Conservation (phyloP, 2,329 filamentous ascomycete species). For the Alternaria sp. region DNA sequence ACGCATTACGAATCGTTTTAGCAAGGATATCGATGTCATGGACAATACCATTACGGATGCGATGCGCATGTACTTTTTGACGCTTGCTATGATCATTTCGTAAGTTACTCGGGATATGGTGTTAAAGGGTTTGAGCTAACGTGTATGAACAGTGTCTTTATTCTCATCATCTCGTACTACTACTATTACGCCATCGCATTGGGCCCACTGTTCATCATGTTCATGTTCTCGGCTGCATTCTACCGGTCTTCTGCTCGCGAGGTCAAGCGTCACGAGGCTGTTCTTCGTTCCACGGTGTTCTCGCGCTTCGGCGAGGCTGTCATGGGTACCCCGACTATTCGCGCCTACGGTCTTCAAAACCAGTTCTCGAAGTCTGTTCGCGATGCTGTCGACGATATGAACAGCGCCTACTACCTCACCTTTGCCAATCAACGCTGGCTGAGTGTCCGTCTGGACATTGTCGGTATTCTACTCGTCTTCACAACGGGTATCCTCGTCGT, state of each 20-base stretch:
- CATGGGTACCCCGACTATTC: slow-evolving; percentile 81
- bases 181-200: slow-evolving; percentile 81
- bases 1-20: slow-evolving; percentile 95
- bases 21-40: slow-evolving; percentile 94
- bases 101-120: slow-evolving; percentile 8
- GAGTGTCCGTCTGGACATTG: slow-evolving; percentile 80
- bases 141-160: slow-evolving; percentile 68
- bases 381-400: slow-evolving; percentile 84
- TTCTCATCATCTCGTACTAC: slow-evolving; percentile 93
- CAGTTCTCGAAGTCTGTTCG: slow-evolving; percentile 76
- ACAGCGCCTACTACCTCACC: slow-evolving; percentile 91
- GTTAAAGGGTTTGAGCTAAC: slow-evolving; percentile 7
- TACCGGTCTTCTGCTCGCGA: slow-evolving; percentile 91
- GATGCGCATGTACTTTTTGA: slow-evolving; percentile 91
- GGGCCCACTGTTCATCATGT: slow-evolving; percentile 73
- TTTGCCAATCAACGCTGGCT: slow-evolving; percentile 97
- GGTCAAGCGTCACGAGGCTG: slow-evolving; percentile 90
- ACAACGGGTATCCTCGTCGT: slow-evolving; percentile 89
- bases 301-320: slow-evolving; percentile 91
- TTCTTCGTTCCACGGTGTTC: slow-evolving; percentile 86
- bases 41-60: slow-evolving; percentile 90
- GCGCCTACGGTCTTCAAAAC: slow-evolving; percentile 82
- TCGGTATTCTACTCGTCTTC: slow-evolving; percentile 85
- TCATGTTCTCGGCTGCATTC: slow-evolving; percentile 82
- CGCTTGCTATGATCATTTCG: slow-evolving; percentile 76